Evolutionary conservation across 2,329 filamentous ascomycete genomes (phyloP), one percentile per base, ranked within the genome.

Genomic region (Reticulascus tulasneorum): DNA sequence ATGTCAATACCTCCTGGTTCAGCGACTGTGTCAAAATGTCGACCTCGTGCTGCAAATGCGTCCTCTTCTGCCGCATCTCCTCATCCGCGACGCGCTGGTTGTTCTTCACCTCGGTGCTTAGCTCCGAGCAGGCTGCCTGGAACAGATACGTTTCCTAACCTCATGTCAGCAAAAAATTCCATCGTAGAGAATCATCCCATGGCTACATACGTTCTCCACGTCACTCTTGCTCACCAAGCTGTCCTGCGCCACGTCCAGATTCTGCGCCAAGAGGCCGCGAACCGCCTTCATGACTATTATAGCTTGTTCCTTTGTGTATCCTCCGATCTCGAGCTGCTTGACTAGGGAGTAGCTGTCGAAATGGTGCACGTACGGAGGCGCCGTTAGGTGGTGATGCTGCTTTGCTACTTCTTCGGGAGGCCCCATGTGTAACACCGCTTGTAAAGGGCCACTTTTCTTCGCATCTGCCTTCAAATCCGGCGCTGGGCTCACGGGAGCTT

Each of bases 291-390:
- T 98, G 33, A 88, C 71, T 6, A 82, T 87, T 33, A 89, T 79
- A 18, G 88, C 81, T 60, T 96, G 91, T 1, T 72, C 73, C 28
- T 77, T 69, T 2, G 76, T 79, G 62, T 89, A 96, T 0, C 84
- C 84, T 10, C 81, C 80, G 0, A 64, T 66, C 13, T 81, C 74
- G 12, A 98, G 78, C 50, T 87, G 79, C 53, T 84, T 84, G 12
- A 97, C 93, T 6, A 97, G 75, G 11, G 80, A 82, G 62, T 93
- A 98, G 17, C 84, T 95, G 63, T 98, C 91, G 62, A 98, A 98
- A 64, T 97, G 89, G 64, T 98, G 93, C 22, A 95, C 81, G 55
- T 95, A 94, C 2, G 82, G 85, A 7, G 86, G 78, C 1, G 86
- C 76, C 30, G 79, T 72, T 55, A 85, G 75, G 55, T 89, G 81